Evolutionary conservation across 177 flowering plant genomes (phyloP), one percentile per base, ranked within the genome.

Genomic region (Vitis hybrid): DNA sequence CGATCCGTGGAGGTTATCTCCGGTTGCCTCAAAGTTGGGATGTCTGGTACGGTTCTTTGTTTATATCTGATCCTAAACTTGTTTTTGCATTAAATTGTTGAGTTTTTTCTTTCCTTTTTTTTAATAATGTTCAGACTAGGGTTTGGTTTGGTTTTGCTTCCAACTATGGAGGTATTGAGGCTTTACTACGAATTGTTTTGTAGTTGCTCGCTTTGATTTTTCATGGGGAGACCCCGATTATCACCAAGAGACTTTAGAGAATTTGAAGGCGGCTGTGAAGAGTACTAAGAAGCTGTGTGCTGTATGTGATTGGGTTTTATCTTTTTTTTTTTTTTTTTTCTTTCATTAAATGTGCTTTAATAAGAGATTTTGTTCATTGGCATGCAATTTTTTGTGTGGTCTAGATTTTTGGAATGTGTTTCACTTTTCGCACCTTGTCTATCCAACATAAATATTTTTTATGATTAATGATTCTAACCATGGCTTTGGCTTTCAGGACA

Each of bases 181-280:
- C 64, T 64, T 62, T n/a, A 0, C 40, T 32, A 32, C 40, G 40
- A 32, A 32, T 59, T 64, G 52, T 8, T 52, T 27, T 70, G 74
- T 76, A 91, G 98, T 93, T 71, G 95, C 97, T 27, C 81, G 97
- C 40, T 94, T 94, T 65, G 98, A 94, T 78, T 92, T 91, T 75
- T 92, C 98, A 0, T 94, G 88, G 94, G 88, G 94, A 7, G 84
- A 88, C 60, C 14, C 81, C 2, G 93, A 88, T 11, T 91, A 79
- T 71, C 98, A 94, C 67, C 98, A 89, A 78, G 91, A 87, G 81
- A 92, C 97, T 14, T 72, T 94, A 78, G 93, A 87, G 58, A 94
- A 91, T 73, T 69, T 94, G 89, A 92, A 80, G 87, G 71, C 69
- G 2, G 92, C 97, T 64, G 84, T 94, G 27, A 94, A 91, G 86